Conservation (phyloP, 225 moss, liverwort and hornwort genomes). For the Polytrichum commune region DNA sequence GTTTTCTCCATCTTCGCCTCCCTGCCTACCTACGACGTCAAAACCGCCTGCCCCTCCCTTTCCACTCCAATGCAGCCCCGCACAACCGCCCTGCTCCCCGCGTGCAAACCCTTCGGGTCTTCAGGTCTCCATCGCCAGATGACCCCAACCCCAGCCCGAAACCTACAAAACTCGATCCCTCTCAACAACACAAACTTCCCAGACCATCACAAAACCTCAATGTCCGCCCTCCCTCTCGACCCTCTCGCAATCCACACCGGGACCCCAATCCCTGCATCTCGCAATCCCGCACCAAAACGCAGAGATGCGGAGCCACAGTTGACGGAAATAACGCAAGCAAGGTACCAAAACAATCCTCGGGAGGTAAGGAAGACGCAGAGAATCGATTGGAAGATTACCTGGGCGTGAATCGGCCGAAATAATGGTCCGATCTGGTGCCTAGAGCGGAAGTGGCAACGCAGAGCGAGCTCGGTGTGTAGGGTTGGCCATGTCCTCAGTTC, state of each 20-base stretch:
- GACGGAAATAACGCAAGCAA: neutral
- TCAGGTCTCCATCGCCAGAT: neutral
- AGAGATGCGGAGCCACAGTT: neutral
- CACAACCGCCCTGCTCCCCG: neutral
- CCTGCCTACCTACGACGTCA: no score
- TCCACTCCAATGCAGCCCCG: neutral
- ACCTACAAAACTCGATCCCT: neutral
- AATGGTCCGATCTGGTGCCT: neutral
- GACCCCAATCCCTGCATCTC: neutral
- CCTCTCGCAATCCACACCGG: neutral
- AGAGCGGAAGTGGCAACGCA: neutral
- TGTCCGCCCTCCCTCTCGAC: neutral
- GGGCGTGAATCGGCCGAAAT: neutral
- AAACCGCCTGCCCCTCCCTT: neutral
- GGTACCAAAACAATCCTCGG: neutral
- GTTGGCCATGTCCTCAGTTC: neutral
- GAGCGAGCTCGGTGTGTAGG: neutral
- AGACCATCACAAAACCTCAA: neutral
- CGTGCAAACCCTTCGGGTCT: neutral
- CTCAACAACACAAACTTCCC: neutral
- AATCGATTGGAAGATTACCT: neutral
- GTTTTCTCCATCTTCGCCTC: slow-evolving; percentile 70
- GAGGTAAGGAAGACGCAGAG: no score
- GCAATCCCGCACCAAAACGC: neutral
- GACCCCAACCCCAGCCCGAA: neutral